phyloP scores from a whole-genome alignment of 148 eudicot genomes.

The Euryodendron excelsum region DNA sequence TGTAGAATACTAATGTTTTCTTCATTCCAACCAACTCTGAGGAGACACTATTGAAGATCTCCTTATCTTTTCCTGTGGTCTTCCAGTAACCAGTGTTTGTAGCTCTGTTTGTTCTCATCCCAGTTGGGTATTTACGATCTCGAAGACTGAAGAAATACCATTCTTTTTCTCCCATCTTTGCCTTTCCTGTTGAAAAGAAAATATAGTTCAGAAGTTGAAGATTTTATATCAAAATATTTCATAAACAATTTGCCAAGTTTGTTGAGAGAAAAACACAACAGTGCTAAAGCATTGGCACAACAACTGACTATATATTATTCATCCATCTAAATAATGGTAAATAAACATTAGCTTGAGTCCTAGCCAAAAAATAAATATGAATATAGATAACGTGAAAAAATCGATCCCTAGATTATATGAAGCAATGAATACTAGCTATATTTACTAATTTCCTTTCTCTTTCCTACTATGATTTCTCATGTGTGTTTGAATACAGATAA shows the following conservation, averaged over 20 bases:
- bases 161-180: slow-evolving; percentile 92
- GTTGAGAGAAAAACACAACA: background rate
- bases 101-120: slow-evolving; percentile 85
- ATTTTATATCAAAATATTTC: background rate
- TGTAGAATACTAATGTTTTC: slow-evolving; percentile 85
- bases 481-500: too few species aligned
- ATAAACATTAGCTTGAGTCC: too few species aligned
- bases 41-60: slow-evolving; percentile 61
- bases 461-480: too few species aligned
- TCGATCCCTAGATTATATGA: too few species aligned
- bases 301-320: too few species aligned
- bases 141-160: slow-evolving; percentile 88
- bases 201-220: background rate
- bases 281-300: too few species aligned
- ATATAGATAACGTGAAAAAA: too few species aligned
- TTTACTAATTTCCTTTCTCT: too few species aligned
- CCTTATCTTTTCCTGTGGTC: slow-evolving; percentile 93
- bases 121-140: slow-evolving; percentile 89
- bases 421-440: too few species aligned
- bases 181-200: slow-evolving; percentile 42
- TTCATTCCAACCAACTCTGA: slow-evolving; percentile 84
- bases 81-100: slow-evolving; percentile 95
- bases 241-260: background rate
- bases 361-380: too few species aligned
- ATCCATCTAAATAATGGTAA: too few species aligned